phyloP scores from a whole-genome alignment of 768 basidiomycete species.

The Leccinum disarticulatum region DNA sequence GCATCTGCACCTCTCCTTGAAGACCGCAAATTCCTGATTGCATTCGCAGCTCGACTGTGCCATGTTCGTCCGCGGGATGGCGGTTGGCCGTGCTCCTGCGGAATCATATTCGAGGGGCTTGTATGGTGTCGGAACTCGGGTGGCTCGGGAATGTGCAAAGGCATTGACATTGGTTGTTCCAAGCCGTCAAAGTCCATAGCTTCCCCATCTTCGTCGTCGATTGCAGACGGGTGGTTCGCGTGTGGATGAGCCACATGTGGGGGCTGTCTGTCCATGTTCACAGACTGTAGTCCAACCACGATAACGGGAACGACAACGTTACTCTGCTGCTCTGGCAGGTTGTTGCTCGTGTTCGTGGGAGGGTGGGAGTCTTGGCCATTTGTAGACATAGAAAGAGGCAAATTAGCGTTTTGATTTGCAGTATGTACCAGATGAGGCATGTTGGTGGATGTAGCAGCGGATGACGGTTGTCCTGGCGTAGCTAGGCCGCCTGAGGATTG shows the following conservation, averaged over 20 bases:
- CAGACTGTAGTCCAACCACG: slow-evolving; percentile 79
- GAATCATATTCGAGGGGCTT: slow-evolving; percentile 12
- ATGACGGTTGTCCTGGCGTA: slow-evolving; percentile 5
- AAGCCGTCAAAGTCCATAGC: slow-evolving; percentile 26
- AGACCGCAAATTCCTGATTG: slow-evolving; percentile 54
- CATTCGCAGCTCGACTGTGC: slow-evolving; percentile 64
- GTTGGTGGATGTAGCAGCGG: slow-evolving; percentile 16
- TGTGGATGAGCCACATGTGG: slow-evolving; percentile 21
- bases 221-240: slow-evolving; percentile 11
- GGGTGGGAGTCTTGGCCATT: slow-evolving; percentile 17
- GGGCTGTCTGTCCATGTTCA: slow-evolving; percentile 47
- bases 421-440: slow-evolving; percentile 18
- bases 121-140: slow-evolving; percentile 19
- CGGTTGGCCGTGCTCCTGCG: slow-evolving; percentile 17
- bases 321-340: slow-evolving; percentile 25
- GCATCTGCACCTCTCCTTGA: slow-evolving; percentile 29
- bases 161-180: slow-evolving; percentile 25
- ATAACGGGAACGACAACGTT: slow-evolving; percentile 76
- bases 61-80: slow-evolving; percentile 43
- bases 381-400: slow-evolving; percentile 4
- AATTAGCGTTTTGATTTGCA: slow-evolving; percentile 9
- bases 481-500: slow-evolving; percentile 17
- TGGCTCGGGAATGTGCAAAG: slow-evolving; percentile 30
- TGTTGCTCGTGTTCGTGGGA: slow-evolving; percentile 16
- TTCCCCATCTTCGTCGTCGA: slow-evolving; percentile 29